A percentile compares a stretch with the other conserved stretches of the same genome.
These are phyloP conservation scores for Metarhizium rileyi DNA, from an alignment of 2,329 filamentous ascomycete species.

Conservation along the genomic window DNA sequence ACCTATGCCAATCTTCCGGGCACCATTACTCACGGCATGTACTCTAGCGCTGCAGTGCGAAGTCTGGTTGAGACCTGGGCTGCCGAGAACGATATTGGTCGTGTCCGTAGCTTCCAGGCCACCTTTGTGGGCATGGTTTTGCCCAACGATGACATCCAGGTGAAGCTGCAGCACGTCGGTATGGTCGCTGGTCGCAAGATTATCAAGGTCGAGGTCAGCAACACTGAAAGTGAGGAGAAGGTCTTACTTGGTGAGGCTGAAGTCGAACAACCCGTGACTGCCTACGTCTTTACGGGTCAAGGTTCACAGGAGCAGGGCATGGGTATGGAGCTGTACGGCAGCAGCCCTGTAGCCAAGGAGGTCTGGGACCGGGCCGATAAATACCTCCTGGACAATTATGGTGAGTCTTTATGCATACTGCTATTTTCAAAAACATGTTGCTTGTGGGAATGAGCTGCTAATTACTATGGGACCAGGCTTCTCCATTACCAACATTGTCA, in stretches of 20 bases:
- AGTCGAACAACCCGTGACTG: slow-evolving; percentile 91
- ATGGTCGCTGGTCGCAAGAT: slow-evolving; percentile 99
- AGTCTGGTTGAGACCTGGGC: slow-evolving; percentile 98
- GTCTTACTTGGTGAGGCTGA: slow-evolving; percentile 91
- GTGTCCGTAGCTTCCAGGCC: slow-evolving; percentile 94
- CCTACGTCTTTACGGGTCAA: slow-evolving; percentile 97
- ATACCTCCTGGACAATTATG: slow-evolving; percentile 98
- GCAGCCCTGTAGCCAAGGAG: slow-evolving; percentile 87
- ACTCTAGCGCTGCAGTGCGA: slow-evolving; percentile 91
- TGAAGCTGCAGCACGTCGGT: slow-evolving; percentile 91
- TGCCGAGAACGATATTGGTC: slow-evolving; percentile 95
- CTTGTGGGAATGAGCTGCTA: not conserved
- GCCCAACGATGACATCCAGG: slow-evolving; percentile 88
- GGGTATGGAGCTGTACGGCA: slow-evolving; percentile 97
- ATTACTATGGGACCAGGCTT: slow-evolving; percentile 54
- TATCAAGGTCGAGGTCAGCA: slow-evolving; percentile 95
- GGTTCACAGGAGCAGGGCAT: slow-evolving; percentile 98
- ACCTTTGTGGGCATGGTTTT: slow-evolving; percentile 98
- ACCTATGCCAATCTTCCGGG: slow-evolving; percentile 92
- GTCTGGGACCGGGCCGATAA: slow-evolving; percentile 98
- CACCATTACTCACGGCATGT: slow-evolving; percentile 99
- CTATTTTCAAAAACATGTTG: not conserved
- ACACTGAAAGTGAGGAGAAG: slow-evolving; percentile 94
- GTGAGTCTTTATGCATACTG: slow-evolving; percentile 39
- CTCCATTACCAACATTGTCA: slow-evolving; percentile 96